A percentile compares a stretch with the other conserved stretches of the same genome.
Conservation (phyloP, 371 early-diverging fungal genomes). For the Coemansia sp. region DNA sequence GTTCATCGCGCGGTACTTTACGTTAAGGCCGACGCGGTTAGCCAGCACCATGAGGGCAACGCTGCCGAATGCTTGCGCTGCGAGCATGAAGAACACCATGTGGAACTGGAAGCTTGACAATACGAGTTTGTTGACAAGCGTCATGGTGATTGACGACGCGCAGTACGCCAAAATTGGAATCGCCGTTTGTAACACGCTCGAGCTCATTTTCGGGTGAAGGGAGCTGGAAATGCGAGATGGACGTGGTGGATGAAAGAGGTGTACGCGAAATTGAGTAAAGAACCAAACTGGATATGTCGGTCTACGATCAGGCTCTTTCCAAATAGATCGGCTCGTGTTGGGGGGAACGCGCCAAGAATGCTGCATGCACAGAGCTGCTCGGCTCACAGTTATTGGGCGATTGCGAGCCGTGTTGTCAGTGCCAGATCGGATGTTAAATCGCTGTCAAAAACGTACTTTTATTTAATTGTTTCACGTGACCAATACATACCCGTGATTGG, state of each 20-base stretch:
- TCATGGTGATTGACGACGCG: constrained; percentile 90
- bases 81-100: constrained; percentile 87
- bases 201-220: constrained; percentile 23
- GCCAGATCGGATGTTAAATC: too few species aligned
- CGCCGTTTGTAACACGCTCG: constrained; percentile 33
- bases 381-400: neutral
- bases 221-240: neutral
- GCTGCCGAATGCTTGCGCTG: constrained; percentile 66
- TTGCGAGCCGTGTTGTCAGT: too few species aligned
- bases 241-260: neutral
- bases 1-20: constrained; percentile 66
- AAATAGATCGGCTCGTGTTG: too few species aligned
- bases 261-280: neutral
- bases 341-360: neutral
- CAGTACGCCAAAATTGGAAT: constrained; percentile 86
- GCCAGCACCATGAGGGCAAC: constrained; percentile 62
- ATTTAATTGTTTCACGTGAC: neutral
- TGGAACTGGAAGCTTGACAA: constrained; percentile 83
- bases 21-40: constrained; percentile 50
- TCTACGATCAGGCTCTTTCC: too few species aligned
- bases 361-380: neutral
- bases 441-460: neutral
- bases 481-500: too few species aligned
- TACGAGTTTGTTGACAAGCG: constrained; percentile 93
- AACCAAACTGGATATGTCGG: too few species aligned